These are phyloP conservation scores for Amanita rubescens DNA, from an alignment of 768 basidiomycete species.

Conservation along the genomic window DNA sequence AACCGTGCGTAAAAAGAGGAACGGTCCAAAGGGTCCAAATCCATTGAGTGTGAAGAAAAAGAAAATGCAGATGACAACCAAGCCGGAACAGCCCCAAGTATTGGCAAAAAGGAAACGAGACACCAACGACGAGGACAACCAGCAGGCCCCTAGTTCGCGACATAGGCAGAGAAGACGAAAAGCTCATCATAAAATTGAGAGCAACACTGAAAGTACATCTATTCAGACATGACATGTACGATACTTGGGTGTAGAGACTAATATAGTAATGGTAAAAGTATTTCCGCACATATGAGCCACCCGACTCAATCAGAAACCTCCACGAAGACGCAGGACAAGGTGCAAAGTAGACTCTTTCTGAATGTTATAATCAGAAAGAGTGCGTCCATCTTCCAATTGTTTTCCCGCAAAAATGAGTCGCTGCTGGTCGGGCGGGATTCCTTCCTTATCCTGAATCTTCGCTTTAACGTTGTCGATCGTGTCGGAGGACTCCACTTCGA, in stretches of 20 bases:
- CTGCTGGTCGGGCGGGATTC: conserved; percentile 74
- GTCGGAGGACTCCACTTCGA: conserved; percentile 82
- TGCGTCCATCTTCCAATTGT: conserved; percentile 73
- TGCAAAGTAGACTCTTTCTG: conserved; percentile 71
- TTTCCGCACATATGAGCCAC: background rate
- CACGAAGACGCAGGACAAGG: conserved; percentile 70
- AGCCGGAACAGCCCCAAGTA: conserved; percentile 28
- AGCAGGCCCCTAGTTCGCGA: conserved; percentile 11
- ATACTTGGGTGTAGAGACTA: background rate
- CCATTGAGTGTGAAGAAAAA: conserved; percentile 91
- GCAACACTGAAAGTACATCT: background rate
- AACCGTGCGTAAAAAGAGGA: conserved; percentile 45
- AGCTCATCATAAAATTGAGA: background rate
- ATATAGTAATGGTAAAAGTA: background rate
- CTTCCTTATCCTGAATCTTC: conserved; percentile 93
- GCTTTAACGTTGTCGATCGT: conserved; percentile 86
- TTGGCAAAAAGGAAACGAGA: conserved; percentile 15
- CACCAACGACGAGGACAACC: conserved; percentile 4
- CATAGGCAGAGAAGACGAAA: conserved; percentile 9
- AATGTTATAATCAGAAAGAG: conserved; percentile 71
- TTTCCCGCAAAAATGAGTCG: conserved; percentile 77
- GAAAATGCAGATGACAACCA: conserved; percentile 24
- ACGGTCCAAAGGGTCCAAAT: conserved; percentile 82
- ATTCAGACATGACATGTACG: too few species aligned
- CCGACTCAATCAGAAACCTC: conserved; percentile 43